Base-by-base conservation (phyloP, 2,329 filamentous ascomycete genomes). In the Dryadomyces quercus-mongolicae region DNA sequence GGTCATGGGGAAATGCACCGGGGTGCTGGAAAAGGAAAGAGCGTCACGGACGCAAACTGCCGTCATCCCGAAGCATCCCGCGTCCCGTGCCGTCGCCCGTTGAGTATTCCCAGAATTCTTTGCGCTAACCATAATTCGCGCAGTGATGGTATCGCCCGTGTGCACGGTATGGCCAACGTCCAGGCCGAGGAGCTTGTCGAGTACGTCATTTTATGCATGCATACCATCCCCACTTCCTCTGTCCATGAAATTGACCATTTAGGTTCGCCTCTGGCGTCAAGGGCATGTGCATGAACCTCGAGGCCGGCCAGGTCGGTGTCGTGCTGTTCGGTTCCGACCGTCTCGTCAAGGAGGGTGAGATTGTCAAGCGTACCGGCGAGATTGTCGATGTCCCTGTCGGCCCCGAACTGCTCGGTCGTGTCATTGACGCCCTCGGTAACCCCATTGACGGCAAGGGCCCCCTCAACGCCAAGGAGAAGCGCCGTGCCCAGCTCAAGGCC, bases 271-370 rank as follows among this genome's bases (percentile, higher is more conserved):
- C 93, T 63, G 93, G 93, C 75, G 93, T 97, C 77, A 97, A 97
- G 86, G 93, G 93, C 75, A 98, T 98, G 93, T 97, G 92, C 88
- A 97, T 98, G 92, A 98, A 98, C 88, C 85, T 98, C 77, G 93
- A 98, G 81, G 93, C 93, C 75, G 93, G 93, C 74, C 93, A 97
- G 78, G 93, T 98, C 79, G 93, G 93, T 95, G 91, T 98, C 70
- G 93, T 98, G 84, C 84, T 98, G 71, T 98, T 98, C 84, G 93
- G 93, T 85, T 97, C 93, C 71, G 93, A 98, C 80, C 91, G 93
- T 91, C 83, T 96, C 68, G 93, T 98, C 84, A 93, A 89, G 82
- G 93, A 98, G 78, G 93, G 93, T 71, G 92, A 98, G 83, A 92
- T 88, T 63, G 93, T 98, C 76, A 97, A 95, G 87, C 92, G 93